Percentiles rank a stretch among this genome's conserved stretches.
These are phyloP conservation scores for Geotrichum cucujoidarum DNA, from an alignment of 1,139 yeast species.

Conservation along the genomic window DNA sequence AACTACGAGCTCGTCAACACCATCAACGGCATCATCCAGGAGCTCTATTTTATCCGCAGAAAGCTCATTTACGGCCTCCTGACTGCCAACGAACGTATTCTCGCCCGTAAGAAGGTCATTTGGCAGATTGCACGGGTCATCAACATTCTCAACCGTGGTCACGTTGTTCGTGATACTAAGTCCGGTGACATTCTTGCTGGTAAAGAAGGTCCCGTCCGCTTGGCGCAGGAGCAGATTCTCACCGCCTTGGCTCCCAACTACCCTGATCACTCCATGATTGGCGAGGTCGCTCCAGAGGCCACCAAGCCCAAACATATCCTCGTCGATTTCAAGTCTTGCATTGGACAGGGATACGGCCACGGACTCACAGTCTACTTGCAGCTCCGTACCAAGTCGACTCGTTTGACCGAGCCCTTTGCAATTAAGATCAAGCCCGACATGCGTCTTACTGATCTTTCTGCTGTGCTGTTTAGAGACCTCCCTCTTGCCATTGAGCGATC, in stretches of 20 bases:
- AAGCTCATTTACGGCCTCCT: slow-evolving; percentile 53
- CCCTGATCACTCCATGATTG: slow-evolving; percentile 45
- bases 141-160: slow-evolving; percentile 60
- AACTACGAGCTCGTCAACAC: slow-evolving; percentile 38
- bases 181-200: slow-evolving; percentile 59
- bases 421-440: slow-evolving; percentile 62
- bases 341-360: slow-evolving; percentile 49
- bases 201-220: slow-evolving; percentile 46
- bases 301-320: slow-evolving; percentile 66
- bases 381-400: slow-evolving; percentile 57
- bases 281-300: slow-evolving; percentile 32
- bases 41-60: slow-evolving; percentile 60
- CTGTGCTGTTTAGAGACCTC: slow-evolving; percentile 73
- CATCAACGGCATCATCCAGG: slow-evolving; percentile 36
- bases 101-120: slow-evolving; percentile 57
- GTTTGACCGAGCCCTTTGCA: slow-evolving; percentile 77
- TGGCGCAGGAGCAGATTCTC: slow-evolving; percentile 65
- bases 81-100: slow-evolving; percentile 53
- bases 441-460: slow-evolving; percentile 61
- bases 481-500: slow-evolving; percentile 51
- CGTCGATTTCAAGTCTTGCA: slow-evolving; percentile 72
- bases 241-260: slow-evolving; percentile 71
- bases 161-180: slow-evolving; percentile 67
- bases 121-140: slow-evolving; percentile 60
- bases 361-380: slow-evolving; percentile 73